Evolutionary conservation across 331 rosid species (phyloP).

Genomic region (Rhamnella rubrinervis): DNA sequence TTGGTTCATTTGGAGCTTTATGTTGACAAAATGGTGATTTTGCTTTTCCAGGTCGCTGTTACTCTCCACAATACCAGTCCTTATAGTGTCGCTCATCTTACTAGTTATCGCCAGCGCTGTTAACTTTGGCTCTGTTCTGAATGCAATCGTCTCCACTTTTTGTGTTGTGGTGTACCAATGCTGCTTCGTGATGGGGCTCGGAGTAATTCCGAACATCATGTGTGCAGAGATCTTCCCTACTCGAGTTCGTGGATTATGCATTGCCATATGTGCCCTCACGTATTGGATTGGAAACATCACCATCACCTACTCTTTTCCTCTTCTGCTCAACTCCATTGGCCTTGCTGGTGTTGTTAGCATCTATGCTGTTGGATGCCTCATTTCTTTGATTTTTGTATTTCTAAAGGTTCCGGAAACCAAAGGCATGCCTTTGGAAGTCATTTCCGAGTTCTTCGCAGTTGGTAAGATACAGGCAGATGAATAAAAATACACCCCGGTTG

Average conservation of each 20-base stretch:
- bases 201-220: constrained; percentile 60
- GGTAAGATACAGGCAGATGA: constrained; percentile 37
- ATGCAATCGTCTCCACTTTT: constrained; percentile 43
- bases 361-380: constrained; percentile 45
- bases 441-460: constrained; percentile 58
- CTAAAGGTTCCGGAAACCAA: constrained; percentile 71
- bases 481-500: no score
- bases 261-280: constrained; percentile 54
- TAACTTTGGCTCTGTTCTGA: constrained; percentile 27
- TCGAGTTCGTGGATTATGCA: constrained; percentile 61
- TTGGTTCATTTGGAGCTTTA: neutral
- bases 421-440: constrained; percentile 81
- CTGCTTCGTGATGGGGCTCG: constrained; percentile 60
- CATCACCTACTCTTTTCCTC: constrained; percentile 52
- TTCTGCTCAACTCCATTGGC: constrained; percentile 47
- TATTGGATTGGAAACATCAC: constrained; percentile 55
- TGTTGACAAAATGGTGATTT: neutral
- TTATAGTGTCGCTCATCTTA: constrained; percentile 39
- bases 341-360: constrained; percentile 52
- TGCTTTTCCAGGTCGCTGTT: constrained; percentile 46
- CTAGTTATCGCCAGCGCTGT: constrained; percentile 36
- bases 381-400: constrained; percentile 60
- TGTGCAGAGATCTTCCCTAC: constrained; percentile 76
- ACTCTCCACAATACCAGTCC: constrained; percentile 51
- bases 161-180: constrained; percentile 52